These are phyloP conservation scores for Blastobotrys attinorum DNA, from an alignment of 805 yeast genomes.

Conservation along the genomic window DNA sequence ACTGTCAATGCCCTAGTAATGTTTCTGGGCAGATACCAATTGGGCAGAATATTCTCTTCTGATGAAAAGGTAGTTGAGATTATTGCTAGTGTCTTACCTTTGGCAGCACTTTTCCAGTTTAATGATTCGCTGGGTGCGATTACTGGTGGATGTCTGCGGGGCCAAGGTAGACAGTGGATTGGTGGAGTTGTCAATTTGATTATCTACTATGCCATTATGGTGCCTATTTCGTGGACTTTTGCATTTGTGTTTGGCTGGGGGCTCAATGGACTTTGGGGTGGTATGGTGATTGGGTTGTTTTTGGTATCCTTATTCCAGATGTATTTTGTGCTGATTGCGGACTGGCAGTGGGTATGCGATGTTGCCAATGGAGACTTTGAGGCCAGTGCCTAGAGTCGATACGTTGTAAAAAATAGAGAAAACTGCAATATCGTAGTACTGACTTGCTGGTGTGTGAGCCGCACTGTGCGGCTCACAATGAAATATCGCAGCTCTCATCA, in stretches of 20 bases:
- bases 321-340: background rate
- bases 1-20: constrained; percentile 42
- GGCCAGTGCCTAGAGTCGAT: no score
- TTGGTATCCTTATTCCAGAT: background rate
- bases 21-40: constrained; percentile 36
- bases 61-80: constrained; percentile 50
- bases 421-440: no score
- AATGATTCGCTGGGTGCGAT: constrained; percentile 65
- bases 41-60: constrained; percentile 46
- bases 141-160: constrained; percentile 65
- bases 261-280: constrained; percentile 66
- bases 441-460: no score
- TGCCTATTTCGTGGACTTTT: constrained; percentile 47
- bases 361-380: background rate
- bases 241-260: constrained; percentile 44
- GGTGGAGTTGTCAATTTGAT: constrained; percentile 65
- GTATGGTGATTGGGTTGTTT: constrained; percentile 49
- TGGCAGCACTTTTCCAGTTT: constrained; percentile 56
- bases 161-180: constrained; percentile 65
- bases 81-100: constrained; percentile 52
- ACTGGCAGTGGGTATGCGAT: background rate
- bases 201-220: constrained; percentile 60
- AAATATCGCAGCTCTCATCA: no score
- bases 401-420: no score
- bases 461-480: no score